These are phyloP conservation scores for Linum usitatissimum DNA, from an alignment of 345 rosid species.

Conservation along the genomic window DNA sequence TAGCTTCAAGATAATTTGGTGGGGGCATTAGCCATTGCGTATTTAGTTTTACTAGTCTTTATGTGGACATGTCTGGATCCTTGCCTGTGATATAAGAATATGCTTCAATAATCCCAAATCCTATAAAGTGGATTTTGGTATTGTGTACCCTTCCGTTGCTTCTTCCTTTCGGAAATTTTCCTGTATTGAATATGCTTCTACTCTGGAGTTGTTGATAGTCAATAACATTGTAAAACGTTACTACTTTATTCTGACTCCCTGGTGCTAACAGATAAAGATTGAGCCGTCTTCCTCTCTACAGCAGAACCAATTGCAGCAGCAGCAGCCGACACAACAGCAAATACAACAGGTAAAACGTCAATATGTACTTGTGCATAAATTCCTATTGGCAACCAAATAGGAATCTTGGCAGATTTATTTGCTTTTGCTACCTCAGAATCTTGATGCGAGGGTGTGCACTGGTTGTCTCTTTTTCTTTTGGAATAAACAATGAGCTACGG, in stretches of 20 bases:
- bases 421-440: constrained; percentile 5
- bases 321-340: constrained; percentile 40
- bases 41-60: neutral
- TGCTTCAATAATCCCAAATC: neutral
- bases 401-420: neutral
- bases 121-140: neutral
- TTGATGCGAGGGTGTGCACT: no score
- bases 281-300: constrained; percentile 47
- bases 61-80: neutral
- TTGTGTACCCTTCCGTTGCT: neutral
- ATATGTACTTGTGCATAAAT: constrained; percentile 9
- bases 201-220: neutral
- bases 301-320: constrained; percentile 39
- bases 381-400: neutral
- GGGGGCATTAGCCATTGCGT: neutral
- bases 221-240: no score
- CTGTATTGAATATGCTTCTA: neutral
- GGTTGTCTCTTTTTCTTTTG: no score
- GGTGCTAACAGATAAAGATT: constrained; percentile 37
- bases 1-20: neutral
- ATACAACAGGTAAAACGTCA: constrained; percentile 32
- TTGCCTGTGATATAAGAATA: no score
- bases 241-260: neutral
- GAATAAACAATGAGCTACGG: neutral
- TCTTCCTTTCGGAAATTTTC: neutral